phyloP scores from a whole-genome alignment of 768 basidiomycete genomes.

The Suillus decipiens region DNA sequence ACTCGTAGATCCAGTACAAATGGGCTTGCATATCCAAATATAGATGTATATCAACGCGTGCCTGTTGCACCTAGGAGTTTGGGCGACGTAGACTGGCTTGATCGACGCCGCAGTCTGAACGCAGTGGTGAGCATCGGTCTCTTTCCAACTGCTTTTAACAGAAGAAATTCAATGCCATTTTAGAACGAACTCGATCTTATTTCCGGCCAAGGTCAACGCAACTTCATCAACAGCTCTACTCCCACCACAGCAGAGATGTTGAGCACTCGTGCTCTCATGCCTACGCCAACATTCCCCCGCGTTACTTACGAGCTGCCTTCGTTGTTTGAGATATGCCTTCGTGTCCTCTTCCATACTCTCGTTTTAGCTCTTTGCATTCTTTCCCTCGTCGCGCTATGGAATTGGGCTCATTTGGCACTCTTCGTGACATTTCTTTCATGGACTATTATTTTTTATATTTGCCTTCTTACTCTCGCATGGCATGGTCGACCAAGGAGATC shows the following conservation, averaged over 20 bases:
- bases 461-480: constrained; percentile 58
- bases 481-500: constrained; percentile 58
- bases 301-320: constrained; percentile 35
- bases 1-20: constrained; percentile 53
- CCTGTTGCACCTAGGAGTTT: constrained; percentile 53
- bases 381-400: constrained; percentile 61
- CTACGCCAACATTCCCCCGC: constrained; percentile 27
- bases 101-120: constrained; percentile 69
- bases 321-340: constrained; percentile 42
- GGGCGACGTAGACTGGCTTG: constrained; percentile 78
- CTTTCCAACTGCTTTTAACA: constrained; percentile 17
- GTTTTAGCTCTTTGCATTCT: constrained; percentile 61
- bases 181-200: constrained; percentile 77
- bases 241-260: constrained; percentile 54
- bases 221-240: constrained; percentile 40
- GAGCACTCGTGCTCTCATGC: constrained; percentile 43
- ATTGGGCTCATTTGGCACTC: constrained; percentile 49
- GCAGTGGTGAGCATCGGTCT: constrained; percentile 55
- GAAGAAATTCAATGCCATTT: constrained; percentile 14
- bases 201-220: constrained; percentile 56
- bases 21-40: constrained; percentile 43
- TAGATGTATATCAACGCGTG: constrained; percentile 46
- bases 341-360: constrained; percentile 55
- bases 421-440: constrained; percentile 70
- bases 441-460: constrained; percentile 56